phyloP scores from a whole-genome alignment of 306 rosid genomes.

The Lathyrus tuberosus region DNA sequence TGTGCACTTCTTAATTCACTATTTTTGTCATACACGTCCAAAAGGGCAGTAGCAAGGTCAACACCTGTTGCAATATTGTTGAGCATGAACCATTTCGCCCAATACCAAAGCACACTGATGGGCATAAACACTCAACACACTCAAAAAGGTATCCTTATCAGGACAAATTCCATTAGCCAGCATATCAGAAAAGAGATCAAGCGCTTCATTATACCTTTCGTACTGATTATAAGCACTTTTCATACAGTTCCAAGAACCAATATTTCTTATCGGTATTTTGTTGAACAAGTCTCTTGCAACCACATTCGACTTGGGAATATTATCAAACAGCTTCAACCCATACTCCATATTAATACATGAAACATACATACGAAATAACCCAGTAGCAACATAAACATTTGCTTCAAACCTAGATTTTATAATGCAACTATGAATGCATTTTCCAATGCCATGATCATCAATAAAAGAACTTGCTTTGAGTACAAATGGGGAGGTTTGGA shows the following conservation, averaged over 20 bases:
- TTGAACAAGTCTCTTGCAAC: conserved; percentile 65
- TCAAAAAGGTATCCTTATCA: too few relatives aligned
- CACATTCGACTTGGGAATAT: conserved; percentile 67
- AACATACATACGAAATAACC: conserved; percentile 65
- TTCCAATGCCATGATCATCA: conserved; percentile 46
- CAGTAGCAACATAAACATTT: conserved; percentile 57
- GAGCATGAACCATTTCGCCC: too few relatives aligned
- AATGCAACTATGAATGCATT: conserved; percentile 57
- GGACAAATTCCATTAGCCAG: too few relatives aligned
- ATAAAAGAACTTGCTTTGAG: too few relatives aligned
- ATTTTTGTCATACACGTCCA: too few relatives aligned
- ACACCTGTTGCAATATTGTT: too few relatives aligned
- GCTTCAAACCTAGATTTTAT: conserved; percentile 67
- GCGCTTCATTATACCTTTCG: conserved; percentile 53
- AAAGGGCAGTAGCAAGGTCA: too few relatives aligned
- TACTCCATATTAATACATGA: conserved; percentile 47
- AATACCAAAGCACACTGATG: too few relatives aligned
- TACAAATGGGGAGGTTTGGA: conserved; percentile 83
- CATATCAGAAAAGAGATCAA: too few relatives aligned
- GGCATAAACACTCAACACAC: too few relatives aligned
- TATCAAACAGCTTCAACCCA: conserved; percentile 64
- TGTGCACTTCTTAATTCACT: too few relatives aligned
- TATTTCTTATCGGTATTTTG: conserved; percentile 62
- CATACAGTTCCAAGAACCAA: conserved; percentile 72
- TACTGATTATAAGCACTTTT: conserved; percentile 64